phyloP scores from a whole-genome alignment of 768 basidiomycete species.

The Lentinula aciculospora region DNA sequence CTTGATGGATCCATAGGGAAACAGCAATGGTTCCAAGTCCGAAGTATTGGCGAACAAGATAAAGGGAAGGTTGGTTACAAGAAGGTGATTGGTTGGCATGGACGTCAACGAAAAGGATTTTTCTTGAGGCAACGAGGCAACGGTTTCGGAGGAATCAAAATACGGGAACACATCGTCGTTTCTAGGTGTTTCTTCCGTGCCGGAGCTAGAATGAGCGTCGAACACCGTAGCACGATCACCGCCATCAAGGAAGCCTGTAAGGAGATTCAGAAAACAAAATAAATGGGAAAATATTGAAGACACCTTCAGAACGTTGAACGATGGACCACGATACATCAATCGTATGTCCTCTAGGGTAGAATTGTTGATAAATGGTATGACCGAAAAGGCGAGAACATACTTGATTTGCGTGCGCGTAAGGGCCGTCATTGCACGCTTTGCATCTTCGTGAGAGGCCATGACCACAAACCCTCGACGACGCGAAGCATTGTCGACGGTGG shows the following conservation, averaged over 20 bases:
- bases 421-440: slow-evolving; percentile 58
- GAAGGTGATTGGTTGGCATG: slow-evolving; percentile 43
- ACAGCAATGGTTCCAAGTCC: slow-evolving; percentile 69
- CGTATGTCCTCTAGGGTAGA: slow-evolving; percentile 51
- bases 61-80: slow-evolving; percentile 62
- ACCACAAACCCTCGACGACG: slow-evolving; percentile 81
- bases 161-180: slow-evolving; percentile 16
- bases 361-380: neutral
- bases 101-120: slow-evolving; percentile 26
- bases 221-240: slow-evolving; percentile 69
- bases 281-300: neutral
- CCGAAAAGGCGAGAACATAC: slow-evolving; percentile 27
- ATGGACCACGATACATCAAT: slow-evolving; percentile 87
- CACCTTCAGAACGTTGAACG: slow-evolving; percentile 81
- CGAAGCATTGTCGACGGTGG: slow-evolving; percentile 79
- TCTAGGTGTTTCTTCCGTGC: neutral
- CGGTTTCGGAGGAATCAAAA: slow-evolving; percentile 25
- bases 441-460: slow-evolving; percentile 71
- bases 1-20: slow-evolving; percentile 66
- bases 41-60: slow-evolving; percentile 60
- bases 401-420: slow-evolving; percentile 67
- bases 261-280: slow-evolving; percentile 2
- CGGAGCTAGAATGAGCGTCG: slow-evolving; percentile 34
- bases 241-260: slow-evolving; percentile 73
- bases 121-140: slow-evolving; percentile 18